These are phyloP conservation scores for Passiflora organensis DNA, from an alignment of 345 rosid species.

Conservation along the genomic window DNA sequence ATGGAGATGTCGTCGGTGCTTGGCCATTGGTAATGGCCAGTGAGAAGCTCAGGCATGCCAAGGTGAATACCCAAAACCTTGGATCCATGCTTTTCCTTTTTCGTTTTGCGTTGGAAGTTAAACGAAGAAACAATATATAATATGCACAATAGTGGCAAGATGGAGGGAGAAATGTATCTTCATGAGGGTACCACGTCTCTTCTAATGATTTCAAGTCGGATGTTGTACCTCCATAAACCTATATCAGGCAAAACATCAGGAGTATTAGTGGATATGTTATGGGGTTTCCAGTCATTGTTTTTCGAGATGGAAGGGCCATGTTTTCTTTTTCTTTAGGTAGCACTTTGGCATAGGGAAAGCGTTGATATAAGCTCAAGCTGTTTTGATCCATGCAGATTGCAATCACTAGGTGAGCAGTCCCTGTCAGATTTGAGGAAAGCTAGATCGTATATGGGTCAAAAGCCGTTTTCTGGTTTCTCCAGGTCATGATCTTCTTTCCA, in stretches of 20 bases:
- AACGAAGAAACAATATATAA: conserved; percentile 19
- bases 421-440: conserved; percentile 16
- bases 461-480: conserved; percentile 2
- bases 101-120: conserved; percentile 9
- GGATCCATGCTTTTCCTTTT: conserved; percentile 33
- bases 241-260: background rate
- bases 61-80: conserved; percentile 27
- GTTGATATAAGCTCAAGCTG: conserved; percentile 1
- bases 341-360: conserved; percentile 10
- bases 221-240: conserved; percentile 6
- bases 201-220: conserved; percentile 30
- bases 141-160: conserved; percentile 16
- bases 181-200: conserved; percentile 47
- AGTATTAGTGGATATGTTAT: too few species aligned
- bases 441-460: conserved; percentile 15
- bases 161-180: conserved; percentile 48
- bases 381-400: conserved; percentile 29
- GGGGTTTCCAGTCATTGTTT: background rate
- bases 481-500: conserved; percentile 3
- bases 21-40: conserved; percentile 47
- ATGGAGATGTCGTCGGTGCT: conserved; percentile 67
- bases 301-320: background rate
- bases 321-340: background rate
- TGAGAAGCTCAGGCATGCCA: conserved; percentile 35
- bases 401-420: conserved; percentile 30